phyloP scores from a whole-genome alignment of 805 yeast species.

The Isabelozyma rhagii region DNA sequence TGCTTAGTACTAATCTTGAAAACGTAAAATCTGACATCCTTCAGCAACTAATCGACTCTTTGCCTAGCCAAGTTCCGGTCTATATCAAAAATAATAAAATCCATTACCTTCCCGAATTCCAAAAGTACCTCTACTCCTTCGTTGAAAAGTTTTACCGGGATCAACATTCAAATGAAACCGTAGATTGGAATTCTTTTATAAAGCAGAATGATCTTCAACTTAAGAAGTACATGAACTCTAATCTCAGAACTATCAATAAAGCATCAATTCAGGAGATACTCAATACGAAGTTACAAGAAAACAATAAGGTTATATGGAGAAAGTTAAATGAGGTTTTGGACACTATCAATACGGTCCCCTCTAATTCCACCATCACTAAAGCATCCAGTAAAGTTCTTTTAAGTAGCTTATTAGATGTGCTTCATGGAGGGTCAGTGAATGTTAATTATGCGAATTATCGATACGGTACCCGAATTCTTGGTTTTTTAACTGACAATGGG shows the following conservation, averaged over 20 bases:
- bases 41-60: slow-evolving; percentile 12
- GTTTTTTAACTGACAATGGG: slow-evolving; percentile 28
- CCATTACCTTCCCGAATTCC: slow-evolving; percentile 39
- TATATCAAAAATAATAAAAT: slow-evolving; percentile 28
- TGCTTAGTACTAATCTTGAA: slow-evolving; percentile 9
- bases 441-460: slow-evolving; percentile 39
- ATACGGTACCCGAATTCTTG: slow-evolving; percentile 37
- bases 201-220: slow-evolving; percentile 15
- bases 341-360: slow-evolving; percentile 11
- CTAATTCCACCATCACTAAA: slow-evolving; percentile 4
- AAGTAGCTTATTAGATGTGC: slow-evolving; percentile 25
- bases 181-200: slow-evolving; percentile 23
- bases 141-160: slow-evolving; percentile 21
- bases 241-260: slow-evolving; percentile 13
- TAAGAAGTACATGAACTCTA: slow-evolving; percentile 11
- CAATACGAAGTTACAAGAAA: slow-evolving; percentile 15
- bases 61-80: slow-evolving; percentile 32
- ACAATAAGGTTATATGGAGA: slow-evolving; percentile 19
- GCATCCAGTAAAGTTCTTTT: slow-evolving; percentile 22
- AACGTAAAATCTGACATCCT: slow-evolving; percentile 13
- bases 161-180: slow-evolving; percentile 4
- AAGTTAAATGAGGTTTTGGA: slow-evolving; percentile 25
- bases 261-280: slow-evolving; percentile 20
- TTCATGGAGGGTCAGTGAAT: slow-evolving; percentile 31
- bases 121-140: slow-evolving; percentile 28